Conservation (phyloP, 306 rosid genomes). For the Acacia acuminata region DNA sequence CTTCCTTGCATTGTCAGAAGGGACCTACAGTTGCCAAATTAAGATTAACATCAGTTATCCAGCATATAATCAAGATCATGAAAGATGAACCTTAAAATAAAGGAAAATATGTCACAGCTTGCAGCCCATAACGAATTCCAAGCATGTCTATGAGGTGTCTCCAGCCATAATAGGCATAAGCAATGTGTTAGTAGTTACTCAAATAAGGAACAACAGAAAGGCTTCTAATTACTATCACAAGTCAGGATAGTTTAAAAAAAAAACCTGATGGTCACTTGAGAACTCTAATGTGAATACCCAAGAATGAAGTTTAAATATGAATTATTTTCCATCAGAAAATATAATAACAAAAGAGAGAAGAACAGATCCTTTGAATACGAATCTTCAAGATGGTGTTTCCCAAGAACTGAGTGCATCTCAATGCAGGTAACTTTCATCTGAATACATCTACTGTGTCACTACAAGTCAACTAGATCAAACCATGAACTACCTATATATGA, state of each 20-base stretch:
- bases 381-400: not conserved
- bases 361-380: not conserved
- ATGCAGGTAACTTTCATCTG: not conserved
- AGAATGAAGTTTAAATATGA: not conserved
- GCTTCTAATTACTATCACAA: not conserved
- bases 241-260: not conserved
- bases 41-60: slow-evolving; percentile 21
- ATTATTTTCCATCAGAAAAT: not conserved
- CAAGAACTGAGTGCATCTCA: not conserved
- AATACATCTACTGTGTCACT: not conserved
- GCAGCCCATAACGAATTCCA: not conserved
- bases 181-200: not conserved
- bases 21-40: slow-evolving; percentile 52
- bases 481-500: not conserved
- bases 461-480: slow-evolving; percentile 1
- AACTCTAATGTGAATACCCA: not conserved
- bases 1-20: slow-evolving; percentile 76
- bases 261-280: not conserved
- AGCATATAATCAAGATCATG: slow-evolving; percentile 1
- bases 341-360: not conserved
- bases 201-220: not conserved
- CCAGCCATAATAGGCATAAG: not conserved
- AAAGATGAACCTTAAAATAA: slow-evolving; percentile 5
- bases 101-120: not conserved
- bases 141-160: not conserved